A percentile compares a stretch with the other conserved stretches of the same genome.
phyloP scores from a whole-genome alignment of 768 basidiomycete genomes.

The Artomyces pyxidatus region DNA sequence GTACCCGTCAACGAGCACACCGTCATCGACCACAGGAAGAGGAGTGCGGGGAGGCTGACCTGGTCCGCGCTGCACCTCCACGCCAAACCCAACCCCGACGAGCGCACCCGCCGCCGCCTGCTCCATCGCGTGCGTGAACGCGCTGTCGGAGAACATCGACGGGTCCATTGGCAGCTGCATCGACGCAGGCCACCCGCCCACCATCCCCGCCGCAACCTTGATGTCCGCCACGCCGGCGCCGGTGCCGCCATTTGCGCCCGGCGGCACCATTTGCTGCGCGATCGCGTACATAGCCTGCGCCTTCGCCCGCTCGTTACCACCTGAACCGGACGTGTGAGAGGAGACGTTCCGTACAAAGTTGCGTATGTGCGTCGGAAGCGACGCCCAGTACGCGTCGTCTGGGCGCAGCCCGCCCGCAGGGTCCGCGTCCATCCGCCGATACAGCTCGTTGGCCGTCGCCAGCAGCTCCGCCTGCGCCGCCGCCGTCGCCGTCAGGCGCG shows the following conservation, averaged over 20 bases:
- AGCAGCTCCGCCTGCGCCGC: constrained; percentile 32
- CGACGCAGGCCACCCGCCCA: constrained; percentile 33
- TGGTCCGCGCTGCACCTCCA: constrained; percentile 7
- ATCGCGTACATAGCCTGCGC: constrained; percentile 60
- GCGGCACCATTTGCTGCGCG: constrained; percentile 57
- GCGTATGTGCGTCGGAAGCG: constrained; percentile 58
- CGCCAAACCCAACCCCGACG: constrained; percentile 23
- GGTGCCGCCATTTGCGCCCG: constrained; percentile 27
- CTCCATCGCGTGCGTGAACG: constrained; percentile 43
- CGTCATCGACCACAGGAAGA: constrained; percentile 13
- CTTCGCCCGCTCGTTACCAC: constrained; percentile 33
- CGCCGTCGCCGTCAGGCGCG: constrained; percentile 10
- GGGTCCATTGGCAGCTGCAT: constrained; percentile 39
- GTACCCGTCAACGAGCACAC: constrained; percentile 33
- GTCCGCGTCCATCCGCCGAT: constrained; percentile 36
- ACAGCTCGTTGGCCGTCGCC: constrained; percentile 42
- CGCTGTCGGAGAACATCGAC: constrained; percentile 45
- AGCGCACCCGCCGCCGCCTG: constrained; percentile 32
- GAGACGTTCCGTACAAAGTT: constrained; percentile 48
- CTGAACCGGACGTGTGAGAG: constrained; percentile 21
- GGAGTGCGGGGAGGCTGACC: constrained; percentile 1
- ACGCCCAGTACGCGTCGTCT: constrained; percentile 65
- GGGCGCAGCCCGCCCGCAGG: constrained; percentile 24
- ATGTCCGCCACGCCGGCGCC: constrained; percentile 22
- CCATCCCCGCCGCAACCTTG: constrained; percentile 16